Evolutionary conservation across 2,329 filamentous ascomycete species (phyloP).

Genomic region (Trichoderma guizhouense): DNA sequence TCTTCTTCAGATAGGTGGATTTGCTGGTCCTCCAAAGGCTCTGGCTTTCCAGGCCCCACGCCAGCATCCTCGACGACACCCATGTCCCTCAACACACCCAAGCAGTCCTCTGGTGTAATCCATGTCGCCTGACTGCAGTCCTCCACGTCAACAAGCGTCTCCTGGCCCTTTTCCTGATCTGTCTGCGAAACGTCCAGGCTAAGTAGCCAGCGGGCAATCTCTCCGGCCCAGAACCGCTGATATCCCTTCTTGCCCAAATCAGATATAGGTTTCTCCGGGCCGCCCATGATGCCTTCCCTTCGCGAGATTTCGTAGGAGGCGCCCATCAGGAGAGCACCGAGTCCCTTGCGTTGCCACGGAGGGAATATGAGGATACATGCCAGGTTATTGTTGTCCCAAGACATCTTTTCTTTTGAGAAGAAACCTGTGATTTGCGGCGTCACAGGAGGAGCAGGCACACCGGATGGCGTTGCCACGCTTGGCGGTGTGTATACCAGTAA

Average conservation of each 20-base stretch:
- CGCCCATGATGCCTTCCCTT: constrained; percentile 78
- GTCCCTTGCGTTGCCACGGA: constrained; percentile 86
- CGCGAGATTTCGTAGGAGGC: constrained; percentile 89
- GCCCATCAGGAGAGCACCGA: constrained; percentile 87
- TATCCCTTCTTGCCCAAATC: constrained; percentile 82
- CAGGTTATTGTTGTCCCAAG: constrained; percentile 97
- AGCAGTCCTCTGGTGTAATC: constrained; percentile 81
- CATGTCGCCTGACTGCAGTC: constrained; percentile 75
- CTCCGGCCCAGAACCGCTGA: constrained; percentile 78
- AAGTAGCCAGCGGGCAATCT: constrained; percentile 70
- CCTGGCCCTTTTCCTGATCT: constrained; percentile 25
- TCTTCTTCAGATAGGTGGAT: constrained; percentile 2
- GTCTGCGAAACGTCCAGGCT: constrained; percentile 37
- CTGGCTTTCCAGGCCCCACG: constrained; percentile 41
- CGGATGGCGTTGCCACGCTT: constrained; percentile 24
- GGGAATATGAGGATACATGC: constrained; percentile 96
- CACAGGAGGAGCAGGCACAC: constrained; percentile 11
- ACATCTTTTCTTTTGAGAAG: constrained; percentile 98
- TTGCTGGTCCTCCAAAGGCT: constrained; percentile 21
- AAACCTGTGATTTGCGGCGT: constrained; percentile 71
- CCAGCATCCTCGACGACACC: constrained; percentile 61
- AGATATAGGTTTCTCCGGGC: constrained; percentile 90
- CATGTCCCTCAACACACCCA: constrained; percentile 77
- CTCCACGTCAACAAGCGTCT: constrained; percentile 61
- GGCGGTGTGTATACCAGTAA: constrained; percentile 71